Evolutionary conservation across 257 asterid species (phyloP).

Genomic region (Petrea volubilis): DNA sequence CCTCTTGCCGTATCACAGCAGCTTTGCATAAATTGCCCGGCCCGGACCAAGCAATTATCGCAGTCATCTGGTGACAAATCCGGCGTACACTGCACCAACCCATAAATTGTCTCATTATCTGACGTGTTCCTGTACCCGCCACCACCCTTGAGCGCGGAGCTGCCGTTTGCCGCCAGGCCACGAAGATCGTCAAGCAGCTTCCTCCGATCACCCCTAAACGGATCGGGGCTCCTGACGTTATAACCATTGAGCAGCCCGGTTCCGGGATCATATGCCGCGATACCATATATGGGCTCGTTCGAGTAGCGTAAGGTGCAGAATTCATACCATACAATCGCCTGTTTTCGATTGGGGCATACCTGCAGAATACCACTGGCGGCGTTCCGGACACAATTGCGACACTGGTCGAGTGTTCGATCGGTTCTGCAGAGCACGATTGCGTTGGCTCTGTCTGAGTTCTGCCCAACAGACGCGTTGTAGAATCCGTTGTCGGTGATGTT

Average conservation of each 20-base stretch:
- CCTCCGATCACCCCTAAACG: conserved; percentile 6
- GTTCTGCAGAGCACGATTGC: conserved; percentile 32
- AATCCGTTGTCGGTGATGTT: conserved; percentile 23
- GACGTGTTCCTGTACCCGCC: too few species aligned
- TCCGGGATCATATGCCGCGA: not conserved
- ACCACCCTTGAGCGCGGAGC: not conserved
- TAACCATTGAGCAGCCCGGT: fast-evolving
- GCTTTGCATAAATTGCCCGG: not conserved
- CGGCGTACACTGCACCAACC: conserved; percentile 10
- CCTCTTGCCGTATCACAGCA: not conserved
- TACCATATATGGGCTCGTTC: conserved; percentile 10
- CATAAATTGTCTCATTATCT: too few species aligned
- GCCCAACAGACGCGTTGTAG: conserved; percentile 27
- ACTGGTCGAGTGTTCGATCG: conserved; percentile 21
- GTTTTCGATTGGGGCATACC: conserved; percentile 22
- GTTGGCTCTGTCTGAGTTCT: conserved; percentile 1
- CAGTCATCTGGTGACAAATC: not conserved
- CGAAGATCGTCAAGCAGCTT: not conserved
- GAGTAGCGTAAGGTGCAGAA: conserved; percentile 29
- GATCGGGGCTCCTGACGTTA: conserved; percentile 4
- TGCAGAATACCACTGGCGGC: conserved; percentile 3
- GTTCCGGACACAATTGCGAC: conserved; percentile 19
- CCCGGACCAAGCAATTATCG: not conserved
- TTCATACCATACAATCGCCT: conserved; percentile 26
- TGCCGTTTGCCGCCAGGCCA: conserved; percentile 26